Percentiles rank a stretch among this genome's conserved stretches.
Evolutionary conservation across 2,329 filamentous ascomycete genomes (phyloP).

Genomic region (Sporothrix luriei): DNA sequence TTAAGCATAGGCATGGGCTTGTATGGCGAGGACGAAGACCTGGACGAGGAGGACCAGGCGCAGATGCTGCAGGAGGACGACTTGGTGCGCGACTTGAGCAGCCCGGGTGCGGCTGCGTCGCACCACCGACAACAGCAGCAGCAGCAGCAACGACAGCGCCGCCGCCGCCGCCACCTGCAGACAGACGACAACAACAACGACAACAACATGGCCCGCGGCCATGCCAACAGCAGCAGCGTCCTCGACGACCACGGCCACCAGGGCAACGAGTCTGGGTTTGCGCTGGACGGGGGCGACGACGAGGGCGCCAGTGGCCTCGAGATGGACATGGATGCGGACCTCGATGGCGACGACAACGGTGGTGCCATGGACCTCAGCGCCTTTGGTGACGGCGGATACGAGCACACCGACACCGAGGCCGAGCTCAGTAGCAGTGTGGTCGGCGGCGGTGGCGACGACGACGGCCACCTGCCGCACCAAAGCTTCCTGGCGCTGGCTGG

Average conservation of each 20-base stretch:
- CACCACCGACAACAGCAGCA: conserved; percentile 19
- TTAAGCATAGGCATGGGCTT: conserved; percentile 35
- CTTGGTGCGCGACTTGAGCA: conserved; percentile 45
- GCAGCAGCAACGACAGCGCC: background rate
- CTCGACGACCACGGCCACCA: conserved; percentile 14
- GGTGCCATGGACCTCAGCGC: conserved; percentile 32
- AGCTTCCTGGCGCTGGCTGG: conserved; percentile 29
- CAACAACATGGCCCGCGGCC: conserved; percentile 1
- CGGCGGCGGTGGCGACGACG: conserved; percentile 42
- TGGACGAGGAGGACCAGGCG: conserved; percentile 59
- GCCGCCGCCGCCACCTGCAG: conserved; percentile 38
- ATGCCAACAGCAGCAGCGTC: conserved; percentile 21
- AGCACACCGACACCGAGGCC: conserved; percentile 76
- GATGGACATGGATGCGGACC: conserved; percentile 66
- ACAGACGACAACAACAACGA: background rate
- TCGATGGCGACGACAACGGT: conserved; percentile 60
- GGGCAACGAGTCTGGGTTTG: conserved; percentile 2
- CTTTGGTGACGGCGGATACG: conserved; percentile 56
- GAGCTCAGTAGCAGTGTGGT: conserved; percentile 52
- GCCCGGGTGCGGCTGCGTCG: background rate
- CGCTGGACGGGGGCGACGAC: conserved; percentile 2
- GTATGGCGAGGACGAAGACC: conserved; percentile 57
- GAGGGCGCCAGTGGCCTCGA: conserved; percentile 40
- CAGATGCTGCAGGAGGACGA: conserved; percentile 67
- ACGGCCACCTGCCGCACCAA: conserved; percentile 30